Conservation (phyloP, 495 filamentous ascomycete genomes). For the Trichoderma asperelloides region DNA sequence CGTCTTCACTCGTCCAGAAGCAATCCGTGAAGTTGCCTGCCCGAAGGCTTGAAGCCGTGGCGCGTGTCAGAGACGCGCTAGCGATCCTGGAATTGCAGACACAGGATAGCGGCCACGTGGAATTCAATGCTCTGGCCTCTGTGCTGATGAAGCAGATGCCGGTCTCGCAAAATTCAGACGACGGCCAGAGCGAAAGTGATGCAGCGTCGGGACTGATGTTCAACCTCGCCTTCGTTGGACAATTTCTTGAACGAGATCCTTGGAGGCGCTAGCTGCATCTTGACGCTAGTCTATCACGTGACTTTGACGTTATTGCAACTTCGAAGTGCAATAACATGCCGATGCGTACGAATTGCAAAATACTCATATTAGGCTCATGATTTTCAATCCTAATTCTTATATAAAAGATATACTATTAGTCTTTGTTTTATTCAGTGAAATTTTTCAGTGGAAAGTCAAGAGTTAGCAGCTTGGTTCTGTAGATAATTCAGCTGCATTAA, state of each 20-base stretch:
- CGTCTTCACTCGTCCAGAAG: neutral
- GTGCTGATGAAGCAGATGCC: neutral
- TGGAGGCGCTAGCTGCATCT: neutral
- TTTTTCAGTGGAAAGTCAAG: no score
- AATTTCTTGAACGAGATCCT: slow-evolving; percentile 6
- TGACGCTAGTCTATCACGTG: neutral
- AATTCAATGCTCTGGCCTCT: neutral
- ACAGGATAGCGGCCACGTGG: neutral
- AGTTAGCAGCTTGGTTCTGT: no score
- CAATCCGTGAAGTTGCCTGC: slow-evolving; percentile 8
- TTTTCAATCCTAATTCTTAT: no score
- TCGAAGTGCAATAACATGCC: no score
- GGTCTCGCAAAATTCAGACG: neutral
- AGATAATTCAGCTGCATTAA: no score
- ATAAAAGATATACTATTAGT: no score
- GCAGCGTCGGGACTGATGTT: neutral
- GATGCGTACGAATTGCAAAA: no score
- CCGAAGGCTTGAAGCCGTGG: slow-evolving; percentile 5
- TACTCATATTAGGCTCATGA: no score
- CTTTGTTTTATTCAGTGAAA: no score
- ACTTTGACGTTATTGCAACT: neutral
- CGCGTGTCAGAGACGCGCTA: slow-evolving; percentile 9
- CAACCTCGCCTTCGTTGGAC: neutral
- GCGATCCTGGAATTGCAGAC: neutral
- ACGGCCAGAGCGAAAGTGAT: neutral